Base-by-base conservation (phyloP, 2,329 filamentous ascomycete species). In the Chrysoporthe puriensis region DNA sequence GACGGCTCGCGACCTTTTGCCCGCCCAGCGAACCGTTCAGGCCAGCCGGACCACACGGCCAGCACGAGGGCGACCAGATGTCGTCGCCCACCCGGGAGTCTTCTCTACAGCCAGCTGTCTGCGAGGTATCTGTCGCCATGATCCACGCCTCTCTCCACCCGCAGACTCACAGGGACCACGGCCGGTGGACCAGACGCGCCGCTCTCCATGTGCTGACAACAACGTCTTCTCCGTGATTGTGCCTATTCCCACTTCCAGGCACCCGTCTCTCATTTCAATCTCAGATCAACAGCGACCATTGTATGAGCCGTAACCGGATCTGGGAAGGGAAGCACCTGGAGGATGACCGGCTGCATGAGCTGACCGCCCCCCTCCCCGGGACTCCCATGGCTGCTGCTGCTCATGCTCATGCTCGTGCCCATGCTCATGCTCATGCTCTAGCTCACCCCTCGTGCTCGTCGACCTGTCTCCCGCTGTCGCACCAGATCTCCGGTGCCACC, bases 401-500 rank as follows among this genome's bases (percentile, higher is more conserved):
- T 16, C 21, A 50, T 50, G 21, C n/a, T 21, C n/a, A 21, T n/a
- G 46, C 46, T 21, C 36, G 5, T 7, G 36, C 36, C 36, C 46
- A 50, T 50, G 21, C 46, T 9, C 57, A 60, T 43, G 36, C 4
- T n/a, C 54, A 36, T 40, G 34, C 14, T 34, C 34, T 18, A 11
- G 34, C 40, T 16, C 34, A n/a, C 11, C 13, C 16, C n/a, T 61
- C 59, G 48, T 34, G 16, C 43, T 46, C 59, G 32, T 61, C 59
- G 42, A 52, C 46, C 26, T 61, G 26, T 26, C 26, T 42, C 57
- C 57, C 34, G 48, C 26, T 26, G 62, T 60, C 52, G 58, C 48
- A 64, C 48, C 66, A 62, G 57, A 62, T 65, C 48, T 59, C 32
- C 36, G 18, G 42, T 16, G n/a, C 40, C 61, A 44, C 44, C 6